A percentile compares a stretch with the other conserved stretches of the same genome.
phyloP scores from a whole-genome alignment of 75 land plant genomes.

The Picea glauca region DNA sequence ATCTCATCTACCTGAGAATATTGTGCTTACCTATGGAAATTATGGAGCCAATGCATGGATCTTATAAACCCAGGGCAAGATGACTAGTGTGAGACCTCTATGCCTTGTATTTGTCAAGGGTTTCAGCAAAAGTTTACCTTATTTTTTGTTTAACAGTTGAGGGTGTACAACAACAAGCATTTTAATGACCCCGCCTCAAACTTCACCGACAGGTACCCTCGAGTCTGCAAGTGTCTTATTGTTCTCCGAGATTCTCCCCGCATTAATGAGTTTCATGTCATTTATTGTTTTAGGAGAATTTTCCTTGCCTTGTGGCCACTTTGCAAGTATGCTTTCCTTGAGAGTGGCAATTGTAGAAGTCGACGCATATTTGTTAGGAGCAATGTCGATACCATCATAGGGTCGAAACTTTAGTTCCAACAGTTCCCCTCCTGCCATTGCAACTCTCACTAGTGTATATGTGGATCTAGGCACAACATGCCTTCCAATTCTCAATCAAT shows the following conservation, averaged over 20 bases:
- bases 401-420: constrained; percentile 29
- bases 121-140: not conserved
- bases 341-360: constrained; percentile 19
- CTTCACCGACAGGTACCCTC: constrained; percentile 39
- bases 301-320: constrained; percentile 27
- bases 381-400: constrained; percentile 29
- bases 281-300: no score
- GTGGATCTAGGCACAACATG: no score
- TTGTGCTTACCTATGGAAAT: no score
- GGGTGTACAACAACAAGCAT: constrained; percentile 49
- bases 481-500: no score
- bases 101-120: constrained; percentile 47
- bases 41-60: no score
- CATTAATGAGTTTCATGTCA: no score
- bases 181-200: constrained; percentile 44
- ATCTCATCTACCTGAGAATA: no score
- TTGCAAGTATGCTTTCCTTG: constrained; percentile 29
- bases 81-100: constrained; percentile 24
- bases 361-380: constrained; percentile 25
- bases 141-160: not conserved
- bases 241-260: no score
- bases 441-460: no score
- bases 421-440: not conserved
- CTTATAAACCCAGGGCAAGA: no score
- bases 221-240: not conserved